phyloP scores from a whole-genome alignment of 1,284 basidiomycete species.

The Thelephora terrestris region DNA sequence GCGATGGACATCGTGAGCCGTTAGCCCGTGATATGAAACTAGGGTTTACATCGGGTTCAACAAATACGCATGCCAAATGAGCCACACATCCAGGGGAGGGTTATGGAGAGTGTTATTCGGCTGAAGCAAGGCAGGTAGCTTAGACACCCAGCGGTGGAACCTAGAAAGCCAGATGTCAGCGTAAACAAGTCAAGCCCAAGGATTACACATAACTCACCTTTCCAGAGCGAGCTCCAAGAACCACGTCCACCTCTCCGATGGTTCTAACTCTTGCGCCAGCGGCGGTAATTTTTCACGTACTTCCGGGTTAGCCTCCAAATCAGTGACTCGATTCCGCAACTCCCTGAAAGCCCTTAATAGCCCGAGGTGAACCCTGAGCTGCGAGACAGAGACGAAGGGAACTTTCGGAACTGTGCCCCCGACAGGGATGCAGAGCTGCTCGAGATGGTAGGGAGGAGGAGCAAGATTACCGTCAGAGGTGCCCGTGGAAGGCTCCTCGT shows the following conservation, averaged over 20 bases:
- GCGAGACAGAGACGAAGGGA: constrained; percentile 7
- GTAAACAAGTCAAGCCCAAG: not conserved
- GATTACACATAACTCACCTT: constrained; percentile 2
- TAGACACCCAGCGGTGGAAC: constrained; percentile 8
- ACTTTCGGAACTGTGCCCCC: not conserved
- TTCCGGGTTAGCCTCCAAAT: constrained; percentile 4
- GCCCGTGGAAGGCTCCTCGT: no score
- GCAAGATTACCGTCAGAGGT: no score
- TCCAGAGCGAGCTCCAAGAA: constrained; percentile 12
- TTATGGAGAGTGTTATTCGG: not conserved
- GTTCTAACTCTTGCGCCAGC: not conserved
- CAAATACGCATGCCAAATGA: constrained; percentile 14
- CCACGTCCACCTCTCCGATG: constrained; percentile 10
- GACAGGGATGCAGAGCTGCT: no score
- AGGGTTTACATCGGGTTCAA: constrained; percentile 10
- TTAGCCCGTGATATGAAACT: not conserved
- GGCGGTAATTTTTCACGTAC: no score
- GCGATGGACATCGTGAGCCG: not conserved
- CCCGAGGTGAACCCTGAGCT: constrained; percentile 11
- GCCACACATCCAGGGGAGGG: constrained; percentile 13
- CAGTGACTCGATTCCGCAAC: constrained; percentile 1
- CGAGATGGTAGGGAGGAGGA: no score
- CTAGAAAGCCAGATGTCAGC: not conserved
- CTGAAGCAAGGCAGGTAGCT: not conserved
- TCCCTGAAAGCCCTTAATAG: constrained; percentile 10